These are phyloP conservation scores for Adansonia rubrostipa DNA, from an alignment of 441 rosid genomes.

Conservation along the genomic window DNA sequence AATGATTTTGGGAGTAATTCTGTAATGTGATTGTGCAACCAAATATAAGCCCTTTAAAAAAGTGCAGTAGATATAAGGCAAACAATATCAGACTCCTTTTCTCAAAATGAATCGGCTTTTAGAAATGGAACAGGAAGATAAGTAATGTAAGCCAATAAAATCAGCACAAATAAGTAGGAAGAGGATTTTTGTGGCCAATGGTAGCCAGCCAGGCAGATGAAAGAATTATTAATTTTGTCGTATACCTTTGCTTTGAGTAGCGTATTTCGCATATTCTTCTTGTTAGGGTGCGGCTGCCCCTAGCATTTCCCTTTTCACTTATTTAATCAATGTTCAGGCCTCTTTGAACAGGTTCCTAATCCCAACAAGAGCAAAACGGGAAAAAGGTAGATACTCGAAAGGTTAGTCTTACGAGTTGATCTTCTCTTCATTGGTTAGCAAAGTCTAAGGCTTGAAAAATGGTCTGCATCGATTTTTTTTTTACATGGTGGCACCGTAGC, in stretches of 20 bases:
- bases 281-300: too few species aligned
- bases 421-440: background rate
- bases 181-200: background rate
- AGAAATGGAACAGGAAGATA: background rate
- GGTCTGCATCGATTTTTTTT: background rate
- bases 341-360: background rate
- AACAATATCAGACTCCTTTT: too few species aligned
- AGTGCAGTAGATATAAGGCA: background rate
- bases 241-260: background rate
- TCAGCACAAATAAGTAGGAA: background rate
- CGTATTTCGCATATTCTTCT: background rate
- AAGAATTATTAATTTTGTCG: background rate
- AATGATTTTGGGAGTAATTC: background rate
- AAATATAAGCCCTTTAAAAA: background rate
- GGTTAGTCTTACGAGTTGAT: constrained; percentile 8
- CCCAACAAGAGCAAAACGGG: background rate
- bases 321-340: background rate
- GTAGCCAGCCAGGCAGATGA: background rate
- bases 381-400: background rate
- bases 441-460: background rate
- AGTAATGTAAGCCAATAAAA: background rate
- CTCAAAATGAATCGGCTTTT: background rate
- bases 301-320: background rate
- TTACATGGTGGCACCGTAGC: background rate
- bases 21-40: background rate